Conservation (phyloP, 202 grass and related monocot genomes). For the Eragrostis tef region DNA sequence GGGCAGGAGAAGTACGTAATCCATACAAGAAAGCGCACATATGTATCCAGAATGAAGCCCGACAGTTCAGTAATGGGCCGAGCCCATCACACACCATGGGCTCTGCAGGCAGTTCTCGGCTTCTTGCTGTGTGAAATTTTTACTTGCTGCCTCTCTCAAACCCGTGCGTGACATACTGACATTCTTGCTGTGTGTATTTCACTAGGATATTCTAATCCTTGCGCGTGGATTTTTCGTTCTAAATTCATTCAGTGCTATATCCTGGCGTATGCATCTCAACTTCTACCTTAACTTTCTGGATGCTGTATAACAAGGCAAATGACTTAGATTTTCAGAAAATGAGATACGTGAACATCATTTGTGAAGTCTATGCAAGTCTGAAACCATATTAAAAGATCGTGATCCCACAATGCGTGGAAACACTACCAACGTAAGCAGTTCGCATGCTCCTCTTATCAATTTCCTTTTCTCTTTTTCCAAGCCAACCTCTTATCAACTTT, state of each 20-base stretch:
- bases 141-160: neutral
- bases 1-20: neutral
- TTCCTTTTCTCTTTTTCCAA: too few relatives aligned
- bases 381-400: neutral
- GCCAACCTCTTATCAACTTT: too few relatives aligned
- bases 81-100: neutral
- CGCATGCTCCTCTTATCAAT: too few relatives aligned
- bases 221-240: neutral
- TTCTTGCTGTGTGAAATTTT: neutral
- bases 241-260: neutral
- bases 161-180: neutral
- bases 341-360: neutral
- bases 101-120: too few relatives aligned
- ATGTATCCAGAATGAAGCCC: neutral
- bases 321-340: neutral
- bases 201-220: neutral
- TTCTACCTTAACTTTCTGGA: neutral
- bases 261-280: neutral
- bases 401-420: too few relatives aligned
- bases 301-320: neutral
- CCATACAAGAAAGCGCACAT: rapidly evolving
- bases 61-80: neutral
- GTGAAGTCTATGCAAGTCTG: neutral
- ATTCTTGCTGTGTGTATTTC: neutral
- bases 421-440: neutral